Evolutionary conservation across 1,284 basidiomycete genomes (phyloP), one percentile per base, ranked within the genome.

Genomic region (Ganoderma lingzhi): DNA sequence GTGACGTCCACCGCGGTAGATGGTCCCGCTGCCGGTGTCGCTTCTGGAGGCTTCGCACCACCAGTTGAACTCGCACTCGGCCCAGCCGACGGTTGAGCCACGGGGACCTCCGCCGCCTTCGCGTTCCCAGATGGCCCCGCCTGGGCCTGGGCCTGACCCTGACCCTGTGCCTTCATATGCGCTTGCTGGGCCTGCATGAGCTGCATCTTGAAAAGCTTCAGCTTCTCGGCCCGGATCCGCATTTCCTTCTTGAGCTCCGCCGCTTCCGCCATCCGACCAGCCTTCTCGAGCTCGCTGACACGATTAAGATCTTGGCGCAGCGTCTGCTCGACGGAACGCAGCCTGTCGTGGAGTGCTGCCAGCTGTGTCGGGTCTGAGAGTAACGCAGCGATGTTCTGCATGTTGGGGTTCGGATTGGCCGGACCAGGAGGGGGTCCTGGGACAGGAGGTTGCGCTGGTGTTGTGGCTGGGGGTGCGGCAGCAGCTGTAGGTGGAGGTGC

Each of bases 171-270:
- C 6, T 65, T 37, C 3, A 37, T n/a, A 12, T 44, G 55, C 15
- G 55, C 70, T 62, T 61, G 69, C 28, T 17, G 14, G 35, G 53
- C 55, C 60, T 64, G 64, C 9, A 55, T 17, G 61, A 67, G 35
- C 32, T 37, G 19, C 8, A 39, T 5, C 63, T 55, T 71, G 37
- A 74, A 65, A 14, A 67, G 66, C 41, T 41, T 63, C 28, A 70
- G 60, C 62, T 68, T 66, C 44, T 59, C 53, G 37, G 67, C 56
- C 17, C 67, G 64, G 65, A 58, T 51, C 63, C 62, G 42, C 23
- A 77, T n/a, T 12, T 69, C 63, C 5, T 39, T 19, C 42, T 67
- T 61, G 28, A 74, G 19, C 23, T 67, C 62, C 4, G 8, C 59
- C 0, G 71, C 67, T 17, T 68, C 67, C 15, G 69, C 70, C 19